Evolutionary conservation across 139 green algal genomes (phyloP).

Genomic region (Eudorina sp.): DNA sequence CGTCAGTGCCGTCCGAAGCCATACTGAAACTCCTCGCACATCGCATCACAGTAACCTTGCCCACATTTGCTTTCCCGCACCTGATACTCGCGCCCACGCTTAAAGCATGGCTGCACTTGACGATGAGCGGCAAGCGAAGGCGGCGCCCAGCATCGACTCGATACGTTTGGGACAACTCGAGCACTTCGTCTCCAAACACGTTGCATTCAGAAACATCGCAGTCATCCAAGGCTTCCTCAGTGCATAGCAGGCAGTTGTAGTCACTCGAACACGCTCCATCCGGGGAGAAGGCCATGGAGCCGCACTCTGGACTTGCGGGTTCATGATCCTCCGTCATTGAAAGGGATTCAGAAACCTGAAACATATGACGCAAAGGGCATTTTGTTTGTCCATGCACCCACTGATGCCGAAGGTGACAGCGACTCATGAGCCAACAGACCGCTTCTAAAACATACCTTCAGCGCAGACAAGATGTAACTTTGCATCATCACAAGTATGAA

Average conservation of each 20-base stretch:
- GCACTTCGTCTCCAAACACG: neutral
- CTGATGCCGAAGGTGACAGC: neutral
- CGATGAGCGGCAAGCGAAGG: neutral
- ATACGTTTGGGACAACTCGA: neutral
- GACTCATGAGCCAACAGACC: too few species aligned
- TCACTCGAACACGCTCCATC: neutral
- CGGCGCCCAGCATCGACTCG: neutral
- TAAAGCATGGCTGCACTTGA: neutral
- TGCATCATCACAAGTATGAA: too few species aligned
- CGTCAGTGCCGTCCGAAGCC: too few species aligned
- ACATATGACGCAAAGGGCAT: neutral
- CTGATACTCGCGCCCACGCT: neutral
- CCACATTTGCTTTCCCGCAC: neutral
- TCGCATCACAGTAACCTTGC: neutral
- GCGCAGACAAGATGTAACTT: too few species aligned
- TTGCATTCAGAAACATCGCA: neutral
- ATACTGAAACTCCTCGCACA: neutral
- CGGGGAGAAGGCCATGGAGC: too few species aligned
- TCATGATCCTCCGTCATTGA: neutral
- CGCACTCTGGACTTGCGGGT: neutral
- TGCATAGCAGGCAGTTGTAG: neutral
- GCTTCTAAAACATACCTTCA: too few species aligned
- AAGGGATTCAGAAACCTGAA: neutral
- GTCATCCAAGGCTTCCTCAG: neutral
- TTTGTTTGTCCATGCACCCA: neutral